These are phyloP conservation scores for Plasmodium reichenowi DNA, from an alignment of 169 alveolate genomes.

Conservation along the genomic window DNA sequence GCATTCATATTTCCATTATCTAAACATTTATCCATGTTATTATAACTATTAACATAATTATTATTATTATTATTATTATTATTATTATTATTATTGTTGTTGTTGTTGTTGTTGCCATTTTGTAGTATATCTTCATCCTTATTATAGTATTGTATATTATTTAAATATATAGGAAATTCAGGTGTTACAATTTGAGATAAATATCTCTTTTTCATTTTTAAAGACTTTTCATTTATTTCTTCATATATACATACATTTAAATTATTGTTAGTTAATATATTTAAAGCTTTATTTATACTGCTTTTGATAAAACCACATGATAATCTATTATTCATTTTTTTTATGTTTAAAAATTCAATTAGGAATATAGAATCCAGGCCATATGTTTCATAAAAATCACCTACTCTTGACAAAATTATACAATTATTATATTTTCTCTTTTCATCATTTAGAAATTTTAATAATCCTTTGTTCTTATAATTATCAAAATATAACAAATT, in stretches of 20 bases:
- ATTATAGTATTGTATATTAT: conserved; percentile 68
- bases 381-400: conserved; percentile 80
- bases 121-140: background rate
- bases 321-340: conserved; percentile 75
- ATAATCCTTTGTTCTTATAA: conserved; percentile 69
- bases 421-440: conserved; percentile 77
- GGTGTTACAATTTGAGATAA: conserved; percentile 78
- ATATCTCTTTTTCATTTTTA: conserved; percentile 67
- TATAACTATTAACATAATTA: background rate
- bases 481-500: conserved; percentile 68
- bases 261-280: conserved; percentile 67
- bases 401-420: conserved; percentile 78
- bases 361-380: conserved; percentile 83
- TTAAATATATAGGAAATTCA: conserved; percentile 77
- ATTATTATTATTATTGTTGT: too few relatives aligned
- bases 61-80: background rate
- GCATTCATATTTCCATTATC: background rate
- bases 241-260: conserved; percentile 75
- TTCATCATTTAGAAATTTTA: conserved; percentile 78
- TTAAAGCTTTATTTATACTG: conserved; percentile 66
- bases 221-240: conserved; percentile 72
- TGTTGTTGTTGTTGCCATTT: background rate
- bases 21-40: background rate
- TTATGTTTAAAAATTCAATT: conserved; percentile 78
- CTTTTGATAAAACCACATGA: conserved; percentile 77